Evolutionary conservation across 768 basidiomycete genomes (phyloP).

Genomic region (Strobilomyces confusus): DNA sequence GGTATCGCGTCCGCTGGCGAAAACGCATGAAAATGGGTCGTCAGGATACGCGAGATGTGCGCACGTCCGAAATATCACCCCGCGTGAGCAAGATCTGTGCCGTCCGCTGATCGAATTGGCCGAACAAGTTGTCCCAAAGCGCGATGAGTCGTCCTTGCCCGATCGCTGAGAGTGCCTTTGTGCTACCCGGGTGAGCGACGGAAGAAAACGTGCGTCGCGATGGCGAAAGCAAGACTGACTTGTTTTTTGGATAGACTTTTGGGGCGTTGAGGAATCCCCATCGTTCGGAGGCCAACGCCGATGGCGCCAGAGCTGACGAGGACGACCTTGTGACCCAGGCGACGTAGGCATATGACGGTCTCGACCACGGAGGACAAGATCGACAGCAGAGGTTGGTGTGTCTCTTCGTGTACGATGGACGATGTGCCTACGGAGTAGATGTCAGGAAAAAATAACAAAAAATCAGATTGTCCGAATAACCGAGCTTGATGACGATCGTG

Average conservation of each 20-base stretch:
- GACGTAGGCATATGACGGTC: constrained; percentile 73
- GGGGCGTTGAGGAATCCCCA: constrained; percentile 76
- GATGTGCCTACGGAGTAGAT: constrained; percentile 60
- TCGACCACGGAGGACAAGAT: constrained; percentile 91
- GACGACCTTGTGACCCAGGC: constrained; percentile 88
- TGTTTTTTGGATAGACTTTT: constrained; percentile 90
- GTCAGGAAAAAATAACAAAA: constrained; percentile 6
- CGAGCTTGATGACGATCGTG: constrained; percentile 86
- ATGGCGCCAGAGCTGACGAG: constrained; percentile 98
- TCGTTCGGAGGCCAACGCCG: constrained; percentile 88
- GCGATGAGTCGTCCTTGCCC: constrained; percentile 96
- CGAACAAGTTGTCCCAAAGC: constrained; percentile 95
- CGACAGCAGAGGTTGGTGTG: constrained; percentile 87
- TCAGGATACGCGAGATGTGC: constrained; percentile 6
- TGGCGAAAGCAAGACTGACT: constrained; percentile 41
- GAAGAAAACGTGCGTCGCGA: neutral
- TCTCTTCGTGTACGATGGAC: constrained; percentile 93
- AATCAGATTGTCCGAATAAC: constrained; percentile 34
- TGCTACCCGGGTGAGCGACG: constrained; percentile 20
- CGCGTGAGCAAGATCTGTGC: constrained; percentile 93
- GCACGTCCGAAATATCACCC: constrained; percentile 95
- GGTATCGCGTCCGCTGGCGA: constrained; percentile 81
- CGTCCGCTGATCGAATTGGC: constrained; percentile 90
- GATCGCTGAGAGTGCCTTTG: constrained; percentile 90
- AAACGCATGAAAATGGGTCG: too few species aligned